Base-by-base conservation (phyloP, 495 filamentous ascomycete species). In the Penicillium chermesinum region DNA sequence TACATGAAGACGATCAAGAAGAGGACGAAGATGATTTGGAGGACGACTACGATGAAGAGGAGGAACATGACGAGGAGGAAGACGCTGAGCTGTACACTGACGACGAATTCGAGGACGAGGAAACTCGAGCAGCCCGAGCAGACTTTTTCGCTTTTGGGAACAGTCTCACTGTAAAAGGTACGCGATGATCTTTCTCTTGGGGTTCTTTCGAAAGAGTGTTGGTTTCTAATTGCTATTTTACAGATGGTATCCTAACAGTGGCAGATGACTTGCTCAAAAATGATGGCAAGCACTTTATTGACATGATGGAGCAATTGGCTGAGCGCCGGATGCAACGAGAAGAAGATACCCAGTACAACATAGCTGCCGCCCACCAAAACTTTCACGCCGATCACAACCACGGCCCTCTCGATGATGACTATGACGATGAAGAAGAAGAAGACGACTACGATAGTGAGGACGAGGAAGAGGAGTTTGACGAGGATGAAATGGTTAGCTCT, bases 231-330 rank as follows among this genome's bases (percentile, higher is more conserved):
- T 47, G 38, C 46, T 42, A 48, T 47, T 25, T 52, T 59, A 49
- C 73, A 96, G 91, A 93, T 72, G 94, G 94, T 52, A 96, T 97
- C 61, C 83, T 99, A 60, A 99, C 93, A 45, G 94, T 99, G 55
- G 93, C 93, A 61, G 93, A 99, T 71, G 93, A 99, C 69, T 76
- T 99, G 41, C 78, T 99, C 25, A 96, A 97, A 67, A 99, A 99
- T 65, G 93, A 99, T 64, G 93, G 93, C 62, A 95, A 95, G 67
- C 95, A 96, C 62, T 99, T 99, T 74, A 99, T 99, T 67, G 93
- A 99, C 67, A 97, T 99, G 93, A 99, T 99, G 94, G 93, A 99
- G 64, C 91, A 96, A 65, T 80, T 99, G 57, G 94, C 93, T 9
- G 94, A 99, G 69, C 86, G 91, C 48, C 83, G 93, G 53, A 96